Conservation (phyloP, 345 rosid genomes). For the Turritis glabra region DNA sequence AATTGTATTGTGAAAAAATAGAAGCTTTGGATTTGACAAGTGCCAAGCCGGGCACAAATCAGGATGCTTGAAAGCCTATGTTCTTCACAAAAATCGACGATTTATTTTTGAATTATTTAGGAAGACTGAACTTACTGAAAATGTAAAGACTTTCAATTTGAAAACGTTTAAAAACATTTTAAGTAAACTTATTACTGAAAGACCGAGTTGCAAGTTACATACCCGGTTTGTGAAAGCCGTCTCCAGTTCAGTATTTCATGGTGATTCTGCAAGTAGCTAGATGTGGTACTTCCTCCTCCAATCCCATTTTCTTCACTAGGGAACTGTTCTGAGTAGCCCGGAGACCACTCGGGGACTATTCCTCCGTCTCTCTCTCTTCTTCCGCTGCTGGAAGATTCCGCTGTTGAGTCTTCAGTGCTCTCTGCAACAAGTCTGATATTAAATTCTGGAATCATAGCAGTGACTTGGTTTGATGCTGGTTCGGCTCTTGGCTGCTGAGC, state of each 20-base stretch:
- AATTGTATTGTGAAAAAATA: background rate
- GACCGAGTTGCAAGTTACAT: conserved; percentile 30
- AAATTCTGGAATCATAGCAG: conserved; percentile 45
- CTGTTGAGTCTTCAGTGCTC: conserved; percentile 80
- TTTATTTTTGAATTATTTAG: background rate
- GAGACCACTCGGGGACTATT: conserved; percentile 95
- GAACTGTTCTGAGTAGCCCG: conserved; percentile 78
- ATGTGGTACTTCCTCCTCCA: conserved; percentile 56
- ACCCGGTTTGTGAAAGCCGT: conserved; percentile 92
- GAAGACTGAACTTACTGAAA: conserved; percentile 8
- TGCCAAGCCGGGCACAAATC: background rate
- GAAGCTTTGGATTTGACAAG: background rate
- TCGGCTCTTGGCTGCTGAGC: conserved; percentile 60
- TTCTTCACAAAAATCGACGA: background rate
- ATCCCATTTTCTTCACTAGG: conserved; percentile 76
- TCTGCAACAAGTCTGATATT: conserved; percentile 46
- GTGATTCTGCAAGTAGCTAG: conserved; percentile 84
- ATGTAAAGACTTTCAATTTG: background rate
- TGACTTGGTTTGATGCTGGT: conserved; percentile 43
- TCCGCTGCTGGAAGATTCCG: conserved; percentile 78
- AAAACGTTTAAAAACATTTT: background rate
- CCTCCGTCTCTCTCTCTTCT: conserved; percentile 95
- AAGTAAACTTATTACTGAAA: conserved; percentile 8
- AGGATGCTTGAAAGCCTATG: background rate
- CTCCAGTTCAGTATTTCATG: conserved; percentile 84